Conservation (phyloP, 2,329 filamentous ascomycete genomes). For the Colletotrichum sp. region DNA sequence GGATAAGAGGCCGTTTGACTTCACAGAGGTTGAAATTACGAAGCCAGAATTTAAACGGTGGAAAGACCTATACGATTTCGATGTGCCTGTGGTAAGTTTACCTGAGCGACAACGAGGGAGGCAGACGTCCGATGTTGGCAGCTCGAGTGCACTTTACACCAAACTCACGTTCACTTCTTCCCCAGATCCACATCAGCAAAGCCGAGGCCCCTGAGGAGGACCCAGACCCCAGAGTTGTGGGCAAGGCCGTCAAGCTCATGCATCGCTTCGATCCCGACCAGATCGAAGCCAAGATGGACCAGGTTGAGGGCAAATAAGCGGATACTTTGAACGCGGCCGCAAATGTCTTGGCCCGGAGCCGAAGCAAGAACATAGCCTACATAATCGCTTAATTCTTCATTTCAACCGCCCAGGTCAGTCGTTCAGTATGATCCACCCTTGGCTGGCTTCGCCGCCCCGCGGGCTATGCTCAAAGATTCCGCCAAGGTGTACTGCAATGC, state of each 20-base stretch:
- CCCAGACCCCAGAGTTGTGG: slow-evolving; percentile 58
- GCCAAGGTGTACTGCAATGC: slow-evolving; percentile 51
- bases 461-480: slow-evolving; percentile 51
- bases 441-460: slow-evolving; percentile 40
- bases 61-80: slow-evolving; percentile 79
- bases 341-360: neutral
- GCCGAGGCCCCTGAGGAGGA: slow-evolving; percentile 53
- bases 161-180: neutral
- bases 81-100: slow-evolving; percentile 74
- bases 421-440: slow-evolving; percentile 47
- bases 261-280: slow-evolving; percentile 74
- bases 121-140: neutral
- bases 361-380: neutral
- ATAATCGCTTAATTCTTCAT: neutral
- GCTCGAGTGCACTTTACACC: neutral
- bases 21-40: slow-evolving; percentile 73
- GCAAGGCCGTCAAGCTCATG: slow-evolving; percentile 74
- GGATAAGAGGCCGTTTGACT: slow-evolving; percentile 70
- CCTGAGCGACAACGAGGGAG: neutral
- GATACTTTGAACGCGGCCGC: neutral
- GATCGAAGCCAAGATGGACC: slow-evolving; percentile 72
- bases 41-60: slow-evolving; percentile 66
- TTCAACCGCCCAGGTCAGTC: neutral
- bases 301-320: slow-evolving; percentile 43
- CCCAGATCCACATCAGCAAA: slow-evolving; percentile 68